These are phyloP conservation scores for Boletus semigastroideus DNA, from an alignment of 1,284 basidiomycete genomes.

Conservation along the genomic window DNA sequence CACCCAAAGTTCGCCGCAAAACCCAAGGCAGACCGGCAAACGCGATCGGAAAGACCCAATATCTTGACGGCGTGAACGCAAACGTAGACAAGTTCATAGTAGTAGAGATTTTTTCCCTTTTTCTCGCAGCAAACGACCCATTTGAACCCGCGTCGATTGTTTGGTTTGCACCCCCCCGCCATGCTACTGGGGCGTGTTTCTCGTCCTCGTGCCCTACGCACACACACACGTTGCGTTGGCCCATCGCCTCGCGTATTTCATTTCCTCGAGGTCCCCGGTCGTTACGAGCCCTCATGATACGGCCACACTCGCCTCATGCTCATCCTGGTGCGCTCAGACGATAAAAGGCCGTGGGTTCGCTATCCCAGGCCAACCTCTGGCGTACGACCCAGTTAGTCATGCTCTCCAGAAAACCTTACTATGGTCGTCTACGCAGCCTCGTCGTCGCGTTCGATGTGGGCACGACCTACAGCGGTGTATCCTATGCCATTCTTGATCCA, in stretches of 20 bases:
- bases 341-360: constrained; percentile 23
- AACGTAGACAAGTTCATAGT: constrained; percentile 33
- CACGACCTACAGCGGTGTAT: constrained; percentile 52
- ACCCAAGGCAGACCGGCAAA: constrained; percentile 30
- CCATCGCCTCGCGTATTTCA: constrained; percentile 25
- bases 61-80: constrained; percentile 29
- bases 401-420: constrained; percentile 34
- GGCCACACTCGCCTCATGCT: neutral
- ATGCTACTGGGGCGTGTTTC: constrained; percentile 28
- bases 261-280: constrained; percentile 8
- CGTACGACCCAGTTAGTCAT: constrained; percentile 14
- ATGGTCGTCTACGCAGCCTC: constrained; percentile 38
- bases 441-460: constrained; percentile 53
- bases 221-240: constrained; percentile 23
- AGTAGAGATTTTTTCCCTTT: too few species aligned
- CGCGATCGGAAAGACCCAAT: constrained; percentile 30
- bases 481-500: constrained; percentile 47
- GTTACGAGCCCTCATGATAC: constrained; percentile 5
- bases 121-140: constrained; percentile 4
- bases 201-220: constrained; percentile 21
- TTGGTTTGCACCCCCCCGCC: constrained; percentile 19
- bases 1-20: constrained; percentile 19
- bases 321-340: constrained; percentile 12
- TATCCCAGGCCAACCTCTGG: neutral
- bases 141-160: constrained; percentile 27